Evolutionary conservation across 2,329 filamentous ascomycete species (phyloP).

Genomic region (Aspergillus clavatus): DNA sequence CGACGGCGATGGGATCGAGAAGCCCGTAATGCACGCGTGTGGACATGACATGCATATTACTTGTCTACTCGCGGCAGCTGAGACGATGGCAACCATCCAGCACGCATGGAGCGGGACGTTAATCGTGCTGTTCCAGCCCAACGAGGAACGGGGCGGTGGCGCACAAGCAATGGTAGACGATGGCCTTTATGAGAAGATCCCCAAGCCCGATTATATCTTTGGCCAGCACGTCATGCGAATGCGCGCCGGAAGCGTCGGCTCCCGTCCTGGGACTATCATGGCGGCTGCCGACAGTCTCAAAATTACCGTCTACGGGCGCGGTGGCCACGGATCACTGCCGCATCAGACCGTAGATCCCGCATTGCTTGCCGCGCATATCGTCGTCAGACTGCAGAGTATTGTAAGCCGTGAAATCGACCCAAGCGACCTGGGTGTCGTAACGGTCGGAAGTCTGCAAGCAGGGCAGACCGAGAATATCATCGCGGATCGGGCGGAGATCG

Average conservation of each 20-base stretch:
- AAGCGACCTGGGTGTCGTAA: conserved; percentile 53
- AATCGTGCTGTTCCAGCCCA: conserved; percentile 62
- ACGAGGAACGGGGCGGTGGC: conserved; percentile 60
- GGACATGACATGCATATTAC: conserved; percentile 60
- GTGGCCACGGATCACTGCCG: conserved; percentile 55
- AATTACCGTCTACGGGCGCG: conserved; percentile 54
- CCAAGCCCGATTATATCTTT: conserved; percentile 52
- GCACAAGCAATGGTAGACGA: conserved; percentile 60
- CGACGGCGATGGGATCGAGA: conserved; percentile 47
- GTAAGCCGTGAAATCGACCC: conserved; percentile 52
- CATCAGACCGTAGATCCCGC: conserved; percentile 56
- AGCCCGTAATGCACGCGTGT: conserved; percentile 58
- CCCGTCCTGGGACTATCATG: conserved; percentile 38
- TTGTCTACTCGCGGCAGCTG: conserved; percentile 50
- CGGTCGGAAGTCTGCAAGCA: conserved; percentile 55
- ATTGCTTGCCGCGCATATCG: conserved; percentile 52
- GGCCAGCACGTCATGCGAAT: conserved; percentile 54
- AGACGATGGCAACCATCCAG: conserved; percentile 44
- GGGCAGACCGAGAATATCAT: conserved; percentile 60
- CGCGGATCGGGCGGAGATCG: conserved; percentile 50
- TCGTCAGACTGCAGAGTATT: conserved; percentile 57
- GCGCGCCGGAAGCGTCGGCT: conserved; percentile 39
- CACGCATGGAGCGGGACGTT: conserved; percentile 58
- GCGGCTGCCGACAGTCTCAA: conserved; percentile 44
- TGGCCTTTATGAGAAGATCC: conserved; percentile 50